Percentiles rank a stretch among this genome's conserved stretches.
Evolutionary conservation across 805 yeast species (phyloP).

Genomic region (Zygoascus bituminiphila): DNA sequence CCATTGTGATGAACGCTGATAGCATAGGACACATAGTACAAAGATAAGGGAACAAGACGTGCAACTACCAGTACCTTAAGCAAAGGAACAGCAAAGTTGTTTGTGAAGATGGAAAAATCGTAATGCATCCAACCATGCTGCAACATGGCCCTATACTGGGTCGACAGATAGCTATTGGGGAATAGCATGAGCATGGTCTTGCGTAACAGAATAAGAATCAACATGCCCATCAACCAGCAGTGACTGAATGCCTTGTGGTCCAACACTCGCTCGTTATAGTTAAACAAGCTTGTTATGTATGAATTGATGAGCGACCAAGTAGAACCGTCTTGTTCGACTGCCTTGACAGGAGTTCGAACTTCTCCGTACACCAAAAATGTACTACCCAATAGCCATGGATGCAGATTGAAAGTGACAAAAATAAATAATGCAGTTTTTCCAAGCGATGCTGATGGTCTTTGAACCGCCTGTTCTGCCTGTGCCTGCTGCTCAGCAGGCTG

Average conservation of each 20-base stretch:
- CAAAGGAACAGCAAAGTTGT: slow-evolving; percentile 1
- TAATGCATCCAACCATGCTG: slow-evolving; percentile 11
- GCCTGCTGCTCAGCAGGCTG: background rate
- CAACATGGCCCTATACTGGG: slow-evolving; percentile 12
- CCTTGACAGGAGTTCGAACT: background rate
- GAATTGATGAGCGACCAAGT: background rate
- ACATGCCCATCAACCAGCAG: slow-evolving; percentile 12
- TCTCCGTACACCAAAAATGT: background rate
- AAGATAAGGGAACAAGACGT: background rate
- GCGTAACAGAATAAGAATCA: slow-evolving; percentile 12
- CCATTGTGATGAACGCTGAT: background rate
- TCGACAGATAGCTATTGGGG: slow-evolving; percentile 10
- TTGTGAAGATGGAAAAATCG: slow-evolving; percentile 1
- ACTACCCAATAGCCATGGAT: background rate
- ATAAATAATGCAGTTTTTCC: background rate
- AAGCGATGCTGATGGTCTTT: background rate
- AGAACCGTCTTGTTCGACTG: background rate
- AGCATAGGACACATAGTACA: background rate
- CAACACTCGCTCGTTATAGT: background rate
- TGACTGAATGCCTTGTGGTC: slow-evolving; percentile 5
- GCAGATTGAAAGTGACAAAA: background rate
- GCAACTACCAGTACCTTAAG: background rate
- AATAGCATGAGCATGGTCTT: slow-evolving; percentile 5
- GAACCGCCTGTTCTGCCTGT: background rate
- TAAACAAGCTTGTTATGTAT: background rate